phyloP scores from a whole-genome alignment of 2,329 filamentous ascomycete species.

The Neofusicoccum sp. region DNA sequence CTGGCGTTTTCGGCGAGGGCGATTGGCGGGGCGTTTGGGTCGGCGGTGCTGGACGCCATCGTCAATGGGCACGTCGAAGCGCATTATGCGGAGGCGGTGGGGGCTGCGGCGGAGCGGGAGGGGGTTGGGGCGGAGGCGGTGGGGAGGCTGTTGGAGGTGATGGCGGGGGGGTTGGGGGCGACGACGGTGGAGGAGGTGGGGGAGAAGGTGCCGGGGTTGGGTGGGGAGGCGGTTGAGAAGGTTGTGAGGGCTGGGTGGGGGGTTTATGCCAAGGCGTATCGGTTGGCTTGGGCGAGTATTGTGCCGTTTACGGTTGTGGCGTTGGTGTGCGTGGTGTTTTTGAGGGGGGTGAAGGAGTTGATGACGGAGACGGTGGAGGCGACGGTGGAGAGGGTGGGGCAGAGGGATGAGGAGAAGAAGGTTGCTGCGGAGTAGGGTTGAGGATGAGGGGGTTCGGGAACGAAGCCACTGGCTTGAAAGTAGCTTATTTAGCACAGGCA shows the following conservation, averaged over 20 bases:
- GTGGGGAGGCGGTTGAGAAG: conserved; percentile 22
- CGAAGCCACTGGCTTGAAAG: too few relatives aligned
- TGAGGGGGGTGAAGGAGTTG: conserved; percentile 30
- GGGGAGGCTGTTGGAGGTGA: conserved; percentile 23
- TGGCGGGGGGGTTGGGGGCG: conserved; percentile 23
- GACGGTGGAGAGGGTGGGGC: conserved; percentile 26
- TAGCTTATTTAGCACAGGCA: too few relatives aligned
- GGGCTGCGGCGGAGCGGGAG: not conserved
- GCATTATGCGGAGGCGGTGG: conserved; percentile 22
- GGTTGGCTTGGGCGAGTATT: conserved; percentile 32
- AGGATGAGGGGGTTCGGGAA: too few relatives aligned
- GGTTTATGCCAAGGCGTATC: conserved; percentile 31
- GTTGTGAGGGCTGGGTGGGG: conserved; percentile 30
- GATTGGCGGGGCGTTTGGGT: conserved; percentile 33
- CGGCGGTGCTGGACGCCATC: conserved; percentile 32
- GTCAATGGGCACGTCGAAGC: conserved; percentile 27
- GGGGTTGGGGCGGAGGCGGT: conserved; percentile 22
- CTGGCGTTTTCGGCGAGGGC: conserved; percentile 34
- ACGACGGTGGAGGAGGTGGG: conserved; percentile 19
- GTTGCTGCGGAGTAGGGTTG: not conserved
- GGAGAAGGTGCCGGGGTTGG: conserved; percentile 21
- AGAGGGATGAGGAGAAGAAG: conserved; percentile 21
- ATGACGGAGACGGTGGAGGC: conserved; percentile 35
- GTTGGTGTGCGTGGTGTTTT: conserved; percentile 25
- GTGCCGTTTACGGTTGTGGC: conserved; percentile 33